These are phyloP conservation scores for Candida bentonensis DNA, from an alignment of 805 yeast species.

Conservation along the genomic window DNA sequence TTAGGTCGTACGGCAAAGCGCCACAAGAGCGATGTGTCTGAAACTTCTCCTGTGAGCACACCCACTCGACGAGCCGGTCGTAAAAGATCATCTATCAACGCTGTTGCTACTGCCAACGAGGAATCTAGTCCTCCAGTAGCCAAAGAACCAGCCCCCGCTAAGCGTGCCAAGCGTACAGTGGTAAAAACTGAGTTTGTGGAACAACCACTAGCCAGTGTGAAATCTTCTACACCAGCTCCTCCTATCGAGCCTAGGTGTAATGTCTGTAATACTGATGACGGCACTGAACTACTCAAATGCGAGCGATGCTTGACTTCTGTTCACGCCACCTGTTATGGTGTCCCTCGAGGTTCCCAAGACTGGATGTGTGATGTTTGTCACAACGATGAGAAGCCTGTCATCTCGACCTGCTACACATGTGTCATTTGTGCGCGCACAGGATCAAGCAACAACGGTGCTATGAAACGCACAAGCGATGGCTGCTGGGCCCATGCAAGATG, in stretches of 20 bases:
- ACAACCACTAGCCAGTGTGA: not conserved
- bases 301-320: not conserved
- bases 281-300: not conserved
- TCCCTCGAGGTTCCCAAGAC: not conserved
- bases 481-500: not conserved
- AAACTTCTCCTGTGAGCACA: no score
- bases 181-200: not conserved
- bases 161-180: not conserved
- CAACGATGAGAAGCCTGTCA: not conserved
- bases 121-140: no score
- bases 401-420: not conserved
- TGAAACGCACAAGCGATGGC: not conserved
- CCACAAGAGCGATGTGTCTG: not conserved
- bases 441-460: not conserved
- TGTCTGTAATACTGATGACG: not conserved
- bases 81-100: no score
- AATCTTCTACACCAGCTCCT: not conserved
- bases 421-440: not conserved
- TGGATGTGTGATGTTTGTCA: not conserved
- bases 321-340: not conserved
- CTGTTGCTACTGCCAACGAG: no score
- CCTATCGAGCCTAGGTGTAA: not conserved
- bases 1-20: not conserved
- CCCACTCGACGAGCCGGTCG: no score
- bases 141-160: no score